Percentiles rank a stretch among this genome's conserved stretches.
phyloP scores from a whole-genome alignment of 179 eudicot genomes.

The Corrigiola litoralis region DNA sequence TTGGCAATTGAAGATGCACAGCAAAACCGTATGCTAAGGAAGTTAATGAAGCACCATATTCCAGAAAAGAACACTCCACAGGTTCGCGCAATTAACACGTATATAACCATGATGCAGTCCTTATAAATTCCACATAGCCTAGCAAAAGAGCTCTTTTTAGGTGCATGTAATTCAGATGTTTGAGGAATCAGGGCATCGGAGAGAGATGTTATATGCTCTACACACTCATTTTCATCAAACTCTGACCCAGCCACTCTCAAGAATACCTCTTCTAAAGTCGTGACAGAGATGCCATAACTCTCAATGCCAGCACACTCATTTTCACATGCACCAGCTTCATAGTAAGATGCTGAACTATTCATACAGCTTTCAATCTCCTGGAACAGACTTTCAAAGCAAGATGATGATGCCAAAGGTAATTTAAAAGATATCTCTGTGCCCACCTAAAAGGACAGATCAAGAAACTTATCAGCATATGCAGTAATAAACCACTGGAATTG shows the following conservation, averaged over 20 bases:
- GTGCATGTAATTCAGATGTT: conserved; percentile 32
- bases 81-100: conserved; percentile 43
- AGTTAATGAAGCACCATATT: conserved; percentile 46
- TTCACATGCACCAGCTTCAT: conserved; percentile 28
- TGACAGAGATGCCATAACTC: conserved; percentile 95
- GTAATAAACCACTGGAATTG: not conserved
- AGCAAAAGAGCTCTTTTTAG: conserved; percentile 28
- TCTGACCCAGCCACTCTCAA: conserved; percentile 92
- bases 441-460: conserved; percentile 51
- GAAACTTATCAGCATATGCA: conserved; percentile 12
- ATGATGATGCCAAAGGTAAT: conserved; percentile 87
- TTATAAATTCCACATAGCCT: conserved; percentile 43
- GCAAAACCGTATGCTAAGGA: conserved; percentile 63
- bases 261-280: conserved; percentile 97
- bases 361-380: conserved; percentile 82
- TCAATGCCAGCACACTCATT: conserved; percentile 60
- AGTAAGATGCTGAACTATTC: conserved; percentile 44
- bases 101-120: conserved; percentile 37
- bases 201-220: conserved; percentile 29
- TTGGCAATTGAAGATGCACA: conserved; percentile 54
- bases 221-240: conserved; percentile 48
- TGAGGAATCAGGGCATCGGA: conserved; percentile 36
- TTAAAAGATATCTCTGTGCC: conserved; percentile 91
- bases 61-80: conserved; percentile 44
- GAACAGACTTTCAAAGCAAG: conserved; percentile 86